These are phyloP conservation scores for Leucosporidium yakuticum DNA, from an alignment of 768 basidiomycete genomes.

Conservation along the genomic window DNA sequence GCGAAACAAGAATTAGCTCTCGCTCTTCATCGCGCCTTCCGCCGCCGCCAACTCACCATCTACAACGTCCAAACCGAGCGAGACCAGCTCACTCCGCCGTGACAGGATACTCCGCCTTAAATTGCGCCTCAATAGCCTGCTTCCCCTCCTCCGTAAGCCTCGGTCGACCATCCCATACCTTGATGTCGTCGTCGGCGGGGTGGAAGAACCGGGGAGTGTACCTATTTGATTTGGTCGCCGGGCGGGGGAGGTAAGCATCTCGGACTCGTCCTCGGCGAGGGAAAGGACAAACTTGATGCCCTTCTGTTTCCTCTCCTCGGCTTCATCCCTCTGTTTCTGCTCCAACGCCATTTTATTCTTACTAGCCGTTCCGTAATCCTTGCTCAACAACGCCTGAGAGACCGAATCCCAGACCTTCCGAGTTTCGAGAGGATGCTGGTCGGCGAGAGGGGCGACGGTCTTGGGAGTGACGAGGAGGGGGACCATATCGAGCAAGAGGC, in stretches of 20 bases:
- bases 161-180: slow-evolving; percentile 62
- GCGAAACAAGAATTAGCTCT: no score
- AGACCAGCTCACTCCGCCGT: neutral
- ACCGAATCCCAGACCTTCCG: slow-evolving; percentile 70
- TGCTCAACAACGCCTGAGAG: slow-evolving; percentile 53
- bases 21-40: no score
- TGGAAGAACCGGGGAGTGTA: slow-evolving; percentile 64
- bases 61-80: neutral
- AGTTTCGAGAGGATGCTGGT: slow-evolving; percentile 75
- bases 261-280: slow-evolving; percentile 2
- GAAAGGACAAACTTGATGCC: slow-evolving; percentile 35
- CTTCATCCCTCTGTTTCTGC: slow-evolving; percentile 83
- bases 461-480: slow-evolving; percentile 70
- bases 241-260: neutral
- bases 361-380: slow-evolving; percentile 87
- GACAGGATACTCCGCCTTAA: slow-evolving; percentile 18
- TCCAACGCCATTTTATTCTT: slow-evolving; percentile 86
- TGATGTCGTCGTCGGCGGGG: slow-evolving; percentile 47
- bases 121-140: slow-evolving; percentile 67
- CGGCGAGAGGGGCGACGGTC: slow-evolving; percentile 69
- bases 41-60: neutral
- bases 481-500: slow-evolving; percentile 63
- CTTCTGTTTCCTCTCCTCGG: slow-evolving; percentile 75
- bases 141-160: slow-evolving; percentile 62
- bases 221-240: no score